Base-by-base conservation (phyloP, 805 yeast genomes). In the Metschnikowia amazonensis region DNA sequence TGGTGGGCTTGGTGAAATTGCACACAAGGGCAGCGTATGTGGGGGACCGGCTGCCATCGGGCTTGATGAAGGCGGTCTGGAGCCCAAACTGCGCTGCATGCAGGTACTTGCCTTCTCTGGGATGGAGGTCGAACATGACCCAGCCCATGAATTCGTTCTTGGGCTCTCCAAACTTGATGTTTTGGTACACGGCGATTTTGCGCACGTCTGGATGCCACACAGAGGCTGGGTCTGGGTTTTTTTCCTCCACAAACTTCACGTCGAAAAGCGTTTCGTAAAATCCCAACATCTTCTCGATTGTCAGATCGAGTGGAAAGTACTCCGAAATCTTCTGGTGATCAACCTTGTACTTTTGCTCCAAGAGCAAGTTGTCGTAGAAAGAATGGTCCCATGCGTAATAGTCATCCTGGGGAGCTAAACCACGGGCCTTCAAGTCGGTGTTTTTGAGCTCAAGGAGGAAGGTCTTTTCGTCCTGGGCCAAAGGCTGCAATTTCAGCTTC, bases 1-100 rank as follows among this genome's bases (percentile, higher is more conserved):
- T 66, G 4, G 84, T 76, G 36, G 92, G 89, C 59, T 82, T 82
- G 25, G 94, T 82, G 64, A 88, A 88, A 64, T 86, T 88, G 69
- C 95, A 86, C 27, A 88, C 94, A 50, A 88, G 70, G 0, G 89
- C 85, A 5, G 94, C 83, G 32, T 36, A 47, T 0, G 82, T 82
- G 1, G 95, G 94, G 50, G 77, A 74, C 58, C 83, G 76, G 25
- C 56, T 62, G 18, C 81, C 82, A 43, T 72, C 71, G 27, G 65
- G 62, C 50, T 74, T 74, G 20, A 65, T 62, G 57, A 69, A 85
- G 1, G 89, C 84, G 10, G 87, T 79, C 9, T 72, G 66, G 41
- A 86, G 62, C 14, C 82, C 83, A 60, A 88, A 87, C 60, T 84
- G 84, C 5, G 96, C 96, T 36, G 95, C 95, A 62, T 88, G 96